Evolutionary conservation across 1,284 basidiomycete species (phyloP), one percentile per base, ranked within the genome.

Genomic region (Moniliella sp.): DNA sequence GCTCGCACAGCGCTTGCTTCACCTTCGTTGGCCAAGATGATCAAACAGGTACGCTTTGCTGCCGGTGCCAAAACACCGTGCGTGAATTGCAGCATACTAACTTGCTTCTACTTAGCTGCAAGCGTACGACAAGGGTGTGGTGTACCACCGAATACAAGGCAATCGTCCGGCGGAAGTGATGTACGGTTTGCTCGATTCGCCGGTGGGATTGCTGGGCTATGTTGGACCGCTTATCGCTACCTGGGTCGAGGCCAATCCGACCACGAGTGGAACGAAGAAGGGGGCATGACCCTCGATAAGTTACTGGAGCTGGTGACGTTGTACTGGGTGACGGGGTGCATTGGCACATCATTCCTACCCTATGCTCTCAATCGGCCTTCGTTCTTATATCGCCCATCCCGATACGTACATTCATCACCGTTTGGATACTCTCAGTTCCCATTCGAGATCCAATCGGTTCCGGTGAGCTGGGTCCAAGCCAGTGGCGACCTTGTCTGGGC

Each of bases 291-390:
- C 8, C 11, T 16, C 32, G 39, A 46, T 32, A 39, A 39, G 12
- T 30, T 42, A 4, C 26, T 46, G 10, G 25, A 29, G 4, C 33
- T 41, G 11, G 15, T 45, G 8, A 12, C 15, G 12, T 18, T 37
- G 15, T 37, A 35, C 33, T 37, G 25, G 25, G 4, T 35, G 14
- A 35, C 33, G 11, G 10, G 21, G 18, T 49, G 39, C 15, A 47
- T 47, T 36, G 48, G 43, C 1, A 48, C 48, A 1, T 46, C 44
- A 11, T 50, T 50, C 33, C 41, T 48, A n/a, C 43, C 42, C 5
- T 50, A 50, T 36, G 40, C 40, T 16, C 34, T 33, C 39, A 50
- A 50, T 28, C 13, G 26, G 4, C 39, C 32, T 32, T 35, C 42
- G 42, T 18, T 43, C 45, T 3, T 32, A 43, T 12, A 36, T 42